Conservation (phyloP, 2,329 filamentous ascomycete species). For the Trichophyton benhamiae region DNA sequence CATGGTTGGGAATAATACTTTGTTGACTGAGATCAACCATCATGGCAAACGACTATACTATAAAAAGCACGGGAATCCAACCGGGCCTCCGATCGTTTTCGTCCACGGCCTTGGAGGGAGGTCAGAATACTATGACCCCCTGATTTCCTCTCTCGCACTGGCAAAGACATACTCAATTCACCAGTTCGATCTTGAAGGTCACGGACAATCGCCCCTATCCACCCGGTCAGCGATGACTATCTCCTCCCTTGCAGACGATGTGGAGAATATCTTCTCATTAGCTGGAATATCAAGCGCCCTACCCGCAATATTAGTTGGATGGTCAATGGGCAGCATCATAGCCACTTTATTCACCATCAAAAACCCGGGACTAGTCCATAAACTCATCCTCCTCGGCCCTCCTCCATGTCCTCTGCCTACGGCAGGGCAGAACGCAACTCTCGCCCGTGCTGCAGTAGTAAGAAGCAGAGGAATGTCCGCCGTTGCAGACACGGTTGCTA, state of each 20-base stretch:
- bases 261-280: constrained; percentile 29
- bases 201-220: constrained; percentile 42
- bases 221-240: constrained; percentile 35
- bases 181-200: constrained; percentile 45
- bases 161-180: constrained; percentile 25
- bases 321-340: constrained; percentile 42
- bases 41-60: constrained; percentile 34
- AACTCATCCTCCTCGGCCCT: constrained; percentile 39
- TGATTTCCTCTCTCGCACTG: constrained; percentile 29
- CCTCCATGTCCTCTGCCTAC: constrained; percentile 36
- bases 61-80: constrained; percentile 19
- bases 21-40: constrained; percentile 15
- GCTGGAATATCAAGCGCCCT: constrained; percentile 19
- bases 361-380: constrained; percentile 31
- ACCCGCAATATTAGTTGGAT: constrained; percentile 36
- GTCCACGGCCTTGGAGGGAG: constrained; percentile 45
- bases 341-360: constrained; percentile 33
- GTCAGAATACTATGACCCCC: constrained; percentile 34
- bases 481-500: constrained; percentile 31
- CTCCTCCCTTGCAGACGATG: constrained; percentile 33
- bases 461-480: constrained; percentile 35
- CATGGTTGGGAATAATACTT: background rate
- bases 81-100: constrained; percentile 33
- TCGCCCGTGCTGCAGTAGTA: constrained; percentile 30
- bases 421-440: constrained; percentile 20